These are phyloP conservation scores for Pseudocercospora ulei DNA, from an alignment of 2,329 filamentous ascomycete genomes.

Conservation along the genomic window DNA sequence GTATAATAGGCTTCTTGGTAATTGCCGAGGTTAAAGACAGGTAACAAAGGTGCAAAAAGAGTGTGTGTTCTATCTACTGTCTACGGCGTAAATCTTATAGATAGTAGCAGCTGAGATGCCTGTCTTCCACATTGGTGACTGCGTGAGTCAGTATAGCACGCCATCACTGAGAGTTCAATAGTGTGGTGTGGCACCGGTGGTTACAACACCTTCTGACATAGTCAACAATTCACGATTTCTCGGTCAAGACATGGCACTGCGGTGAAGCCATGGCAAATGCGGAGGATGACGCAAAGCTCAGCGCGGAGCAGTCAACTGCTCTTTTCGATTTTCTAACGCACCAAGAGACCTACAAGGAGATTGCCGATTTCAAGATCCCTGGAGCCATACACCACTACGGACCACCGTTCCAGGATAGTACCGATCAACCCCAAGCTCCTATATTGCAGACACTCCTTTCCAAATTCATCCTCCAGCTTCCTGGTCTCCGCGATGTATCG, in stretches of 20 bases:
- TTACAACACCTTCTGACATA: too few species aligned
- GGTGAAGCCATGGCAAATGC: constrained; percentile 15
- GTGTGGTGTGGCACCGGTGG: too few species aligned
- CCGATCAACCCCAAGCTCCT: constrained; percentile 48
- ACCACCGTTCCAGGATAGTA: constrained; percentile 52
- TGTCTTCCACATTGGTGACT: too few species aligned
- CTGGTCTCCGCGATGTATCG: constrained; percentile 55
- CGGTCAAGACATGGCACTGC: neutral
- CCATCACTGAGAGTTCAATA: too few species aligned
- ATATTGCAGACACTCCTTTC: constrained; percentile 59
- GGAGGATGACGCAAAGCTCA: constrained; percentile 29
- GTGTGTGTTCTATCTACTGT: too few species aligned
- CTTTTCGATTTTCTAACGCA: constrained; percentile 49
- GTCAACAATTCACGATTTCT: constrained; percentile 1
- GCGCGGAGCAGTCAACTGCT: constrained; percentile 42
- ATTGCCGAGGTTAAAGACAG: too few species aligned
- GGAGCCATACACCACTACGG: constrained; percentile 58
- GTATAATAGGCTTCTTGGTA: too few species aligned
- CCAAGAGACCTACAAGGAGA: constrained; percentile 53
- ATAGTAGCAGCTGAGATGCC: too few species aligned
- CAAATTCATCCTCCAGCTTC: constrained; percentile 55
- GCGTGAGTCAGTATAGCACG: too few species aligned
- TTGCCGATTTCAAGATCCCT: constrained; percentile 59
- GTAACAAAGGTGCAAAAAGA: too few species aligned
- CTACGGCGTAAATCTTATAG: too few species aligned